Conservation (phyloP, 2,329 filamentous ascomycete species). For the Colletotrichum musae region DNA sequence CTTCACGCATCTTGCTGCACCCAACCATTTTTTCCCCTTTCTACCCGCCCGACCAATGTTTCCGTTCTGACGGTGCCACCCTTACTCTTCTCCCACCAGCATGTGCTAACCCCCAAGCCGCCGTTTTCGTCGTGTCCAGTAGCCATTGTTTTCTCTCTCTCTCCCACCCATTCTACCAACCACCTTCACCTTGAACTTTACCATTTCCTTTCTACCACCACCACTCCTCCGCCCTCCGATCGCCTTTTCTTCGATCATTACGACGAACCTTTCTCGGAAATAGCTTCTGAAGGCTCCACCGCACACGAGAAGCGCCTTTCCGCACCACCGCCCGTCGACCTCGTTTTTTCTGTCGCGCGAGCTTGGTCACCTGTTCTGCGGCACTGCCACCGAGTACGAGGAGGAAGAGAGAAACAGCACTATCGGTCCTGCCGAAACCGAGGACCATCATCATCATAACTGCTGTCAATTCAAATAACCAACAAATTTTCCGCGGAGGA, state of each 20-base stretch:
- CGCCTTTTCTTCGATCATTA: background rate
- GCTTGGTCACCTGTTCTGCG: constrained; percentile 28
- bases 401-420: constrained; percentile 26
- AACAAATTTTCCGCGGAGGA: constrained; percentile 28
- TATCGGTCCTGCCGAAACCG: constrained; percentile 28
- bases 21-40: constrained; percentile 27
- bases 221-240: constrained; percentile 2
- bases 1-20: constrained; percentile 28
- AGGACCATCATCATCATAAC: background rate
- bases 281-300: constrained; percentile 11
- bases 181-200: constrained; percentile 18
- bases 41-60: constrained; percentile 33
- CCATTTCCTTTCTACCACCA: constrained; percentile 21
- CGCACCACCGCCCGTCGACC: constrained; percentile 16
- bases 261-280: constrained; percentile 10
- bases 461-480: constrained; percentile 13
- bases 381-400: constrained; percentile 29
- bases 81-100: constrained; percentile 37
- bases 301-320: constrained; percentile 21
- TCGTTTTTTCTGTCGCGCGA: constrained; percentile 32
- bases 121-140: constrained; percentile 38
- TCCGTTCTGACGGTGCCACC: constrained; percentile 38
- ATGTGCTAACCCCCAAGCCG: constrained; percentile 41
- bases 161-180: constrained; percentile 34
- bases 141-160: constrained; percentile 40